Conservation (phyloP, 2,329 filamentous ascomycete genomes). For the Fusarium begoniae region DNA sequence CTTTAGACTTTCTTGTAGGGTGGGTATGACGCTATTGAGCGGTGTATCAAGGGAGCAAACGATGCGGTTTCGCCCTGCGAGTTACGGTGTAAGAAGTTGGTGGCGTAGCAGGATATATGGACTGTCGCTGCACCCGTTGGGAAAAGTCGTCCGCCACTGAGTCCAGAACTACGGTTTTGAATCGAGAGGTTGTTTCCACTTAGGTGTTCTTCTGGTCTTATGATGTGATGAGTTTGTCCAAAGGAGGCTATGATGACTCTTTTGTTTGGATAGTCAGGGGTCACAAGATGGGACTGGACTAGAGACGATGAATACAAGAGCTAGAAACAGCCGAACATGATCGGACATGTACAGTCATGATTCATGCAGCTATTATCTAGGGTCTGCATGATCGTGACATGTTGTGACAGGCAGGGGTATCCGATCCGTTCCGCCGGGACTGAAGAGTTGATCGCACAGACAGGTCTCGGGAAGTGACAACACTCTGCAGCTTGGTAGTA, state of each 20-base stretch:
- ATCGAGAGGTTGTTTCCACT: slow-evolving; percentile 15
- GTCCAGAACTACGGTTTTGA: slow-evolving; percentile 1
- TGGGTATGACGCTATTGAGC: not conserved
- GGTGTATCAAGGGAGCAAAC: not conserved
- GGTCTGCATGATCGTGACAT: slow-evolving; percentile 6
- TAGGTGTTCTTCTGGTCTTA: not conserved
- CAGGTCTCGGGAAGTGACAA: not conserved
- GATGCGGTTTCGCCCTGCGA: not conserved
- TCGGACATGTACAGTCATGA: not conserved
- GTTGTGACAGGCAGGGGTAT: slow-evolving; percentile 6
- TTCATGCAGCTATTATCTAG: slow-evolving; percentile 2
- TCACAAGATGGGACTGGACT: not conserved
- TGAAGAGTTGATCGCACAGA: not conserved
- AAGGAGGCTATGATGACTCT: not conserved
- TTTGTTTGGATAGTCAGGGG: not conserved
- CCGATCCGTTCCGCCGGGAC: not conserved
- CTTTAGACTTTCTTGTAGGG: not conserved
- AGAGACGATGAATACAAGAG: not conserved
- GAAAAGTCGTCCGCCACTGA: slow-evolving; percentile 9
- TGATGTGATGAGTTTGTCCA: slow-evolving; percentile 5
- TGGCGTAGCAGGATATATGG: not conserved
- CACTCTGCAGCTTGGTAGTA: not conserved
- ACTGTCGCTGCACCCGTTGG: not conserved
- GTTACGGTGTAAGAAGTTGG: slow-evolving; percentile 16
- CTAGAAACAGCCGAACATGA: not conserved